Base-by-base conservation (phyloP, 1,284 basidiomycete species). In the Macrocystidia cucumis region DNA sequence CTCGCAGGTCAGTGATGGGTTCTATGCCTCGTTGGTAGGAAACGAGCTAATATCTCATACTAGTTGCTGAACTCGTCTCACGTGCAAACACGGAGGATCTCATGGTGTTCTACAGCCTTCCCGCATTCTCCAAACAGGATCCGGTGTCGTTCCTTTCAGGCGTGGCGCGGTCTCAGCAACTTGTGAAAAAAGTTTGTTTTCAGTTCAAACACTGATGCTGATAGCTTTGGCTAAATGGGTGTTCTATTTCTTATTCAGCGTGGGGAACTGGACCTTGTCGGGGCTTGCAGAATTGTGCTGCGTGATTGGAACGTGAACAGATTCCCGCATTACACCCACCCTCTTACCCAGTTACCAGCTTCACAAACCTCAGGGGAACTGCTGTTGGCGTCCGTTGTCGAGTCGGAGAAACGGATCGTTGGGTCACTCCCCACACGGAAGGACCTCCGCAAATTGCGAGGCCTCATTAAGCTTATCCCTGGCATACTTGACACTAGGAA, bases 231-330 rank as follows among this genome's bases (percentile, higher is more conserved):
- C n/a, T n/a, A n/a, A n/a, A n/a, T n/a, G n/a, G n/a, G n/a, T 27
- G 25, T 26, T 32, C 17, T 18, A 23, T 19, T 19, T 32, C 23
- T 37, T 39, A 40, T 49, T 51, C 56, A 88, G 77, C 81, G 76
- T 46, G 90, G 88, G 34, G 70, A 78, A 29, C 64, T 78, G 12
- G 92, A 98, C 57, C 60, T 91, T 38, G 72, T 78, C 8, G 79
- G 78, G 14, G 88, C 92, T 2, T 85, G 89, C 6, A 81, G 89
- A 16, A 72, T 84, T 35, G 68, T 98, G 26, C 69, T 98, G 28
- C 80, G 88, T 17, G 93, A 98, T 61, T 98, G 93, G 93, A 82
- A 75, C 43, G 72, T 69, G 4, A 87, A 85, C 34, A 79, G 75
- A 44, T 75, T 98, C 50, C 73, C 78, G 9, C 83, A 87, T 51